Evolutionary conservation across 257 asterid species (phyloP), one percentile per base, ranked within the genome.

Genomic region (Plantago elongata): DNA sequence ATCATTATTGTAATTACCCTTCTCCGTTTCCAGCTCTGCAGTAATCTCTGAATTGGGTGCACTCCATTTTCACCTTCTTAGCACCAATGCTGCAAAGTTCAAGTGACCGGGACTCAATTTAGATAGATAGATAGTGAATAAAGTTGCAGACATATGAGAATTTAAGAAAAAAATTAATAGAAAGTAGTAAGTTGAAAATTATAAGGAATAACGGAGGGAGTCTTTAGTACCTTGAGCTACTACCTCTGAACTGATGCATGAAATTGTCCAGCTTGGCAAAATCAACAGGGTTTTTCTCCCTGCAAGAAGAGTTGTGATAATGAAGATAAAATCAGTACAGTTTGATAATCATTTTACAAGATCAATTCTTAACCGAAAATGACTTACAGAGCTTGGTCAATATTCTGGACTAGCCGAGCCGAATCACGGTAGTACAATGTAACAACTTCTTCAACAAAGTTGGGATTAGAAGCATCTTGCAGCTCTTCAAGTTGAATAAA

Each of bases 191-290:
- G 27, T 22, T 22, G 27, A 22, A 2, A 22, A 1, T 22, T 1
- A 1, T 22, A 22, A 1, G 2, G 1, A 22, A 22, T 2, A 22
- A 22, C 27, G 27, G 27, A 22, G 27, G 27, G 27, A 22, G n/a
- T n/a, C n/a, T n/a, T n/a, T n/a, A n/a, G n/a, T 69, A 90, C 96
- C 97, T 85, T 64, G 93, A 80, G 65, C 89, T 69, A 71, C 96
- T 85, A 51, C 93, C 87, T 65, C 68, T 83, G 77, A 90, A 83
- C 74, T 81, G 97, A 70, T 87, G 84, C 88, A 90, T 87, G 60
- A 13, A 63, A 58, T 62, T 67, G 45, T 87, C 97, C 68, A 90
- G 78, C 82, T 79, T 78, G 1, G 58, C 15, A 63, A 77, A 80
- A 60, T 79, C 81, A 51, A 52, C 62, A 64, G 81, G 78, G 9